Percentiles rank a stretch among this genome's conserved stretches.
These are phyloP conservation scores for Penicillium sp. DNA, from an alignment of 2,329 filamentous ascomycete genomes.

Conservation along the genomic window DNA sequence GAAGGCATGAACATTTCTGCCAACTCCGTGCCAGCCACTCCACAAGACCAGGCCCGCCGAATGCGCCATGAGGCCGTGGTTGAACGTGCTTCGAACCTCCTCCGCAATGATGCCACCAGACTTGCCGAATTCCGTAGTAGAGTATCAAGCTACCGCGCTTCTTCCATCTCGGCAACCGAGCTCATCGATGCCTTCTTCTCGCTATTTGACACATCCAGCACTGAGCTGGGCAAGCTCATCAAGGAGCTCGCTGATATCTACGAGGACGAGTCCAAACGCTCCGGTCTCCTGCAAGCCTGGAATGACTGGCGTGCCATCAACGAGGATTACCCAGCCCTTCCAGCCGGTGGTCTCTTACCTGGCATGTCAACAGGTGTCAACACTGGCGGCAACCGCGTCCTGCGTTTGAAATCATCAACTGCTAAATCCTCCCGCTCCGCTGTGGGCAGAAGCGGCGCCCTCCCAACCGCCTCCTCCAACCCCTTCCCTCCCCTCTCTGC, in stretches of 20 bases:
- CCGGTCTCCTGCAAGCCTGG: slow-evolving; percentile 71
- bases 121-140: slow-evolving; percentile 67
- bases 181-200: slow-evolving; percentile 82
- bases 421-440: slow-evolving; percentile 57
- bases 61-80: slow-evolving; percentile 75
- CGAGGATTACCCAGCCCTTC: slow-evolving; percentile 85
- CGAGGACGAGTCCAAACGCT: slow-evolving; percentile 67
- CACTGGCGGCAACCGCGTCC: slow-evolving; percentile 50
- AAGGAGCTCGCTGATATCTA: slow-evolving; percentile 89
- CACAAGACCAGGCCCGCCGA: slow-evolving; percentile 71
- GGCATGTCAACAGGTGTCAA: slow-evolving; percentile 39
- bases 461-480: slow-evolving; percentile 36
- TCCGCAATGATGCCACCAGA: slow-evolving; percentile 68
- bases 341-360: slow-evolving; percentile 62
- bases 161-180: slow-evolving; percentile 60
- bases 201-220: slow-evolving; percentile 71
- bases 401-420: slow-evolving; percentile 62
- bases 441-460: slow-evolving; percentile 50
- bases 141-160: slow-evolving; percentile 68
- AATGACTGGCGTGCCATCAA: slow-evolving; percentile 93
- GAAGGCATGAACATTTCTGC: slow-evolving; percentile 44
- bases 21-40: slow-evolving; percentile 45
- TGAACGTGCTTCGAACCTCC: slow-evolving; percentile 70
- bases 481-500: slow-evolving; percentile 41
- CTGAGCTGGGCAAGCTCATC: slow-evolving; percentile 76